phyloP scores from a whole-genome alignment of 768 basidiomycete species.

The Tylopilus sp. region DNA sequence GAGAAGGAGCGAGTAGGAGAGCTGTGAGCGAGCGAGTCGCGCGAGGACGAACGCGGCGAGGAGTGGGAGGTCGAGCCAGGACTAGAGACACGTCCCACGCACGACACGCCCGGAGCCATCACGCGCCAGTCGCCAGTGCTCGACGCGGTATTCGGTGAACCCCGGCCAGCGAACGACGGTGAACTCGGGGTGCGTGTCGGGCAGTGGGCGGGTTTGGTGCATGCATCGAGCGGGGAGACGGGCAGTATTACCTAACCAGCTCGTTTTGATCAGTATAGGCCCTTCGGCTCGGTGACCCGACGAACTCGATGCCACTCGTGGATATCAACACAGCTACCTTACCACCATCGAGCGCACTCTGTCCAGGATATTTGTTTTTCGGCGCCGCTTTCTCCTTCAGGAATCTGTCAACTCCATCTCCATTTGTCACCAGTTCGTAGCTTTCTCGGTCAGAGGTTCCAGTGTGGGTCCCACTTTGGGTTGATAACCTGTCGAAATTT shows the following conservation, averaged over 20 bases:
- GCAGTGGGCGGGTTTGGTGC: constrained; percentile 36
- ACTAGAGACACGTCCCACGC: constrained; percentile 29
- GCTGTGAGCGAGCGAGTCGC: not conserved
- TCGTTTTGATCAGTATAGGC: too few species aligned
- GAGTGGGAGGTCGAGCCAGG: constrained; percentile 32
- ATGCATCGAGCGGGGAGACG: constrained; percentile 27
- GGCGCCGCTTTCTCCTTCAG: constrained; percentile 30
- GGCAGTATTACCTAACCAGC: too few species aligned
- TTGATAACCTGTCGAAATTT: too few species aligned
- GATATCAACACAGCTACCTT: too few species aligned
- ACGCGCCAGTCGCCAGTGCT: constrained; percentile 46
- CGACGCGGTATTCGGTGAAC: constrained; percentile 59
- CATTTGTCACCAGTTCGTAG: not conserved
- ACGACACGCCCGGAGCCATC: constrained; percentile 38
- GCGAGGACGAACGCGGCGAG: not conserved
- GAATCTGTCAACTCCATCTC: constrained; percentile 18
- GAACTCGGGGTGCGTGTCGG: constrained; percentile 49
- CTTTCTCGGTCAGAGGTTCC: too few species aligned
- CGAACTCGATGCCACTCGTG: too few species aligned
- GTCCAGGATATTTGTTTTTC: too few species aligned
- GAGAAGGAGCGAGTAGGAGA: not conserved
- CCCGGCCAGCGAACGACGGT: constrained; percentile 42
- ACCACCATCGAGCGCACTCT: too few species aligned
- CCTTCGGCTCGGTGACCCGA: too few species aligned
- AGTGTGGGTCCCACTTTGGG: too few species aligned